Base-by-base conservation (phyloP, 2,329 filamentous ascomycete genomes). In the Monilinia polystroma region DNA sequence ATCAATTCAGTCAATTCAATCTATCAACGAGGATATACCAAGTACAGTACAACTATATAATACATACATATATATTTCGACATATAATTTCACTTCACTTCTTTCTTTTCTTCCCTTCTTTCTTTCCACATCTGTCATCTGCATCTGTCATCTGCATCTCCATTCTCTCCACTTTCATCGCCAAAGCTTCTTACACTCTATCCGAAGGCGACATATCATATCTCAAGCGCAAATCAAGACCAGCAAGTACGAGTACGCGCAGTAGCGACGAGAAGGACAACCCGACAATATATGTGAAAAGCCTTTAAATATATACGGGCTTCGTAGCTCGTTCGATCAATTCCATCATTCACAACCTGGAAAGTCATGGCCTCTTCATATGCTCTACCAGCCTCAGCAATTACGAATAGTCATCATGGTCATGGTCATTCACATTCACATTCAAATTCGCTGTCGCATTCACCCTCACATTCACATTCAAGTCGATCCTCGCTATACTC, bases 331-430 rank as follows among this genome's bases (percentile, higher is more conserved):
- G 51, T 69, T 64, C 49, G 8, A 65, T 51, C 43, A 43, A 45
- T 57, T 16, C 35, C 55, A 57, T 67, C 64, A 54, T 57, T 29
- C 51, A 57, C 72, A 23, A 23, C 23, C 23, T 23, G 23, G 23
- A 23, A 54, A 66, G 55, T 53, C 6, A 77, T 77, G 76, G 75
- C 75, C 68, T 76, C 76, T 54, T 72, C 75, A 49, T 76, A 76
- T 71, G 73, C 74, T 66, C 71, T 77, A 35, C 75, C 76, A 59
- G 74, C 72, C 51, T 75, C 75, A 43, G 72, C 75, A 52, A 73
- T 76, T 49, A 73, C 73, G 58, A 71, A 75, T 66, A 71, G 70
- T 55, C 75, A 76, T 63, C 67, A 68, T 57, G 45, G 45, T 7
- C 58, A 75, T 70, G 41, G 12, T 16, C 41, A 43, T 43, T 16